Evolutionary conservation across 108 stramenopile genomes (phyloP), one percentile per base, ranked within the genome.

Genomic region (Asterionellopsis glacialis): DNA sequence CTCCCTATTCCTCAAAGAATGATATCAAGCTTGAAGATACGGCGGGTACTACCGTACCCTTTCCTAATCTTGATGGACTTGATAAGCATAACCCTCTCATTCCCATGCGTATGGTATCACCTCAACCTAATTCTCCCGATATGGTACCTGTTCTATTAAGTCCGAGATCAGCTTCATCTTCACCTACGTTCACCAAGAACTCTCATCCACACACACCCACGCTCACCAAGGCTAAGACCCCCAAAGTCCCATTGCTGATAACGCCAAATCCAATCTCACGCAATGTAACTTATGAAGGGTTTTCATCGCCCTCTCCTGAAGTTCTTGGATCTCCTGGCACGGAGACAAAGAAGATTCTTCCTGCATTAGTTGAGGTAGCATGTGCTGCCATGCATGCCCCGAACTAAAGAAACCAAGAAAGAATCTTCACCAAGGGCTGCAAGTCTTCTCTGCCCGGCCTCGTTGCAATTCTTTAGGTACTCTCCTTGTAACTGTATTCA

Each of bases 301-400:
- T 33, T 33, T 33, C 33, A 7, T 33, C 33, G 2, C 33, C 33
- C 7, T 33, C 33, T 33, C 33, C 33, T 33, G 33, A 33, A 33
- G 33, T 33, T 33, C 33, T 7, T 33, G 7, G 33, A 2, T 33
- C 33, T 33, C 33, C 33, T 33, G 33, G 2, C 7, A 33, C 33
- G 33, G 33, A 33, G 33, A 7, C 33, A 7, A 33, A 33, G 33
- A 33, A 33, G 33, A 33, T 33, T 33, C 33, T 76, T 26, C 75
- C 75, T 9, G 43, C 63, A 18, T 44, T 76, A 26, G 58, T 70
- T 9, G 64, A 70, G 60, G 75, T 41, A 14, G 68, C 75, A 15
- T 51, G 50, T 24, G 65, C 65, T 21, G 65, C 56, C 38, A 48
- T 61, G 59, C 15, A 61, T 5, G 11, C 19, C 15, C 23, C 56